Conservation (phyloP, 2,329 filamentous ascomycete genomes). For the Colletotrichum scovillei region DNA sequence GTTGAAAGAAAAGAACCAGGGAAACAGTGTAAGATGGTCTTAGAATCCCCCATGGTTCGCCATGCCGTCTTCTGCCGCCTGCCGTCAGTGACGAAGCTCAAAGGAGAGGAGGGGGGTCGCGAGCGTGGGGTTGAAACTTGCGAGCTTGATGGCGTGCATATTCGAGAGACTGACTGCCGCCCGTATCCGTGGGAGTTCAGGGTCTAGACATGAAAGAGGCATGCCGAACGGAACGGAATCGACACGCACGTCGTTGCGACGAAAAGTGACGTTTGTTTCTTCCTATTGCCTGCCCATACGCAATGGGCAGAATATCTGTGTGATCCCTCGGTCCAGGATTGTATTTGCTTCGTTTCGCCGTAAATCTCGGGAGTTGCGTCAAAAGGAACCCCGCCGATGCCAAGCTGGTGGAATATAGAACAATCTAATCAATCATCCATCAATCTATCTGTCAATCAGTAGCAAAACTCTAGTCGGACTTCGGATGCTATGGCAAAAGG, state of each 20-base stretch:
- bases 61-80: background rate
- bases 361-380: slow-evolving; percentile 4
- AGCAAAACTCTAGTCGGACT: background rate
- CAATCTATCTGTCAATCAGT: too few species aligned
- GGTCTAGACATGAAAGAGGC: slow-evolving; percentile 1
- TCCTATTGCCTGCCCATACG: background rate
- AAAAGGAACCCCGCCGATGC: slow-evolving; percentile 20
- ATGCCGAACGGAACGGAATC: background rate
- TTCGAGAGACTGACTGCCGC: slow-evolving; percentile 6
- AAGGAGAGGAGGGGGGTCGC: background rate
- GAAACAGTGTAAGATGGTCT: background rate
- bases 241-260: background rate
- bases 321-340: background rate
- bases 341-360: too few species aligned
- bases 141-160: slow-evolving; percentile 13
- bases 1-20: background rate
- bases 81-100: background rate
- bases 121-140: slow-evolving; percentile 5
- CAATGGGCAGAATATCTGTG: background rate
- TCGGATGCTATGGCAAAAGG: background rate
- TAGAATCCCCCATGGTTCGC: background rate
- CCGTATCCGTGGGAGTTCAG: background rate
- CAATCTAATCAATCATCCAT: too few species aligned
- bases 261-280: slow-evolving; percentile 17
- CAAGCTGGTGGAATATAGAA: slow-evolving; percentile 8